Evolutionary conservation across 106 monocot genomes (phyloP).

Genomic region (Agapanthus africanus): DNA sequence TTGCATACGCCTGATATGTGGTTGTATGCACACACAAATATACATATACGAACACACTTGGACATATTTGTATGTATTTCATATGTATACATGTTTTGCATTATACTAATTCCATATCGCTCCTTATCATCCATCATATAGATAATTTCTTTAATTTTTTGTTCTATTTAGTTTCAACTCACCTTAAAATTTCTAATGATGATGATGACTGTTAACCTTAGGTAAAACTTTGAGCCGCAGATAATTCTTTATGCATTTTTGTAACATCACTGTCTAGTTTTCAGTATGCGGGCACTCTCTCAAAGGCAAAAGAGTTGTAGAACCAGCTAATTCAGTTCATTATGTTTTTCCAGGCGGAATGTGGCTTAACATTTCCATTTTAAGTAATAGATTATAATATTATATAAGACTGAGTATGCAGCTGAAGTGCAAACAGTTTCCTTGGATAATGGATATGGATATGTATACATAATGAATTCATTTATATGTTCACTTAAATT

Average conservation of each 20-base stretch:
- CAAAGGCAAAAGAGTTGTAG: too few species aligned
- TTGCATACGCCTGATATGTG: too few species aligned
- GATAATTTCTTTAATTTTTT: neutral
- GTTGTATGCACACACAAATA: neutral
- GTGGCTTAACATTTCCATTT: neutral
- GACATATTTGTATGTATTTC: neutral
- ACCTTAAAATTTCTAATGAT: neutral
- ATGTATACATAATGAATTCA: neutral
- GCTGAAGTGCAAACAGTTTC: neutral
- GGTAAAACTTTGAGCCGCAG: neutral
- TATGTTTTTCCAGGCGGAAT: neutral
- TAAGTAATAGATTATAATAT: too few species aligned
- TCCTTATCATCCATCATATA: neutral
- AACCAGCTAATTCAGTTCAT: neutral
- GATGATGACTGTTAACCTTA: neutral
- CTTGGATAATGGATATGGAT: too few species aligned
- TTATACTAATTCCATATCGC: neutral
- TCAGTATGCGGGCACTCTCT: too few species aligned
- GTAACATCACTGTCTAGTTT: too few species aligned
- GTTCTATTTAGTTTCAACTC: too few species aligned
- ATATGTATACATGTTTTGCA: too few species aligned
- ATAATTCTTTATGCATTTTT: too few species aligned
- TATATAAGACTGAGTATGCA: neutral
- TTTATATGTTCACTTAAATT: neutral
- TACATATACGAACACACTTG: neutral